Evolutionary conservation across 371 early-diverging fungal species (phyloP).

Genomic region (Chytridium lagenaria): DNA sequence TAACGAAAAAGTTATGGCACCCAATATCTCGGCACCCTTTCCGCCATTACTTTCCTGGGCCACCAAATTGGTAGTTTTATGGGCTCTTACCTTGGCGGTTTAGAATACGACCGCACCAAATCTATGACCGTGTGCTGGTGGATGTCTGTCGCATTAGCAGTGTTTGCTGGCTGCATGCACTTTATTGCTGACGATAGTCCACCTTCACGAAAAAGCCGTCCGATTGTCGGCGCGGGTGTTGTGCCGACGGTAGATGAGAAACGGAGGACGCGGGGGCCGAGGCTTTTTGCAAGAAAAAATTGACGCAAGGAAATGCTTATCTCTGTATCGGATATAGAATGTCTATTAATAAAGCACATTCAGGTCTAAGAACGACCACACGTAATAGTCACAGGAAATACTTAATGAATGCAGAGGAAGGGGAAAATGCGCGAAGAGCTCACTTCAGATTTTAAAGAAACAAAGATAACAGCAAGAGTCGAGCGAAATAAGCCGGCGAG

Average conservation of each 20-base stretch:
- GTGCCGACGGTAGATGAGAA: conserved; percentile 3
- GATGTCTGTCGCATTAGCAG: conserved; percentile 43
- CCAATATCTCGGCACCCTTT: conserved; percentile 51
- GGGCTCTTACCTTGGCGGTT: conserved; percentile 51
- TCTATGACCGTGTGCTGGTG: conserved; percentile 51
- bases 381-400: too few relatives aligned
- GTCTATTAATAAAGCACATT: too few relatives aligned
- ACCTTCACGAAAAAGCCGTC: neutral
- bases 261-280: neutral
- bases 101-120: conserved; percentile 45
- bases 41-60: conserved; percentile 44
- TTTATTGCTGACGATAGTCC: conserved; percentile 38
- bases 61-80: conserved; percentile 54
- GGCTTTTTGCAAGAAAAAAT: too few relatives aligned
- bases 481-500: too few relatives aligned
- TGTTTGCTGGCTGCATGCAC: conserved; percentile 37
- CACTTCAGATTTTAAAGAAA: too few relatives aligned
- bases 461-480: too few relatives aligned
- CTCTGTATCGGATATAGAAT: too few relatives aligned
- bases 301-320: too few relatives aligned
- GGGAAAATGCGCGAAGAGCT: too few relatives aligned
- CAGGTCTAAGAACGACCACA: too few relatives aligned
- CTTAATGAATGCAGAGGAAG: too few relatives aligned
- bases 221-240: neutral
- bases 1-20: conserved; percentile 39